Base-by-base conservation (phyloP, 169 alveolate genomes). In the Plasmodium relictum region DNA sequence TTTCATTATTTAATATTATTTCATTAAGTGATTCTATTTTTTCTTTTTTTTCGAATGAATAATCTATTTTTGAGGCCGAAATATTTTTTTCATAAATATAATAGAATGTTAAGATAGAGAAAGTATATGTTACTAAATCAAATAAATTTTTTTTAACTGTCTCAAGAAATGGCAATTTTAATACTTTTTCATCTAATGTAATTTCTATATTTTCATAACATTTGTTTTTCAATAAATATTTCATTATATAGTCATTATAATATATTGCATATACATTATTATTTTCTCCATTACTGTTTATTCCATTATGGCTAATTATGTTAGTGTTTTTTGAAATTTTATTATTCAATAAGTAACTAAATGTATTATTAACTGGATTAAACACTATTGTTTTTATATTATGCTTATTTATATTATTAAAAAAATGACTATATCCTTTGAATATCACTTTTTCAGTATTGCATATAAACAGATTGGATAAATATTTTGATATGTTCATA, bases 211-310 rank as follows among this genome's bases (percentile, higher is more conserved):
- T 41, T 85, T 85, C 92, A 16, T 85, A 85, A 5, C 54, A 7
- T 65, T 70, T 69, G 58, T 85, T 85, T 85, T 85, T 85, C 4
- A 85, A 37, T 10, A 85, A n/a, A 70, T 69, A 85, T 22, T 70
- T 70, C 92, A 85, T 70, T 12, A 85, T 69, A 48, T 70, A 85
- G 22, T 85, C 92, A 58, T 68, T 69, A 20, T 85, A 85, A 58
- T 69, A 85, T 12, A 71, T 45, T 44, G 86, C 70, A 14, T 85
- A 59, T 44, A 70, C 26, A 5, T 69, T 59, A 20, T 56, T 68
- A 18, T 20, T 6, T 18, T n/a, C 1, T 37, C 20, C 66, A 8
- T 12, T 56, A n/a, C 22, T 16, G 5, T 58, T 69, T 3, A 54
- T 31, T 0, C 26, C 22, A 48, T 48, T 48, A 48, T 48, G n/a